Evolutionary conservation across 495 filamentous ascomycete genomes (phyloP).

Genomic region (Annulohypoxylon maeteangense): DNA sequence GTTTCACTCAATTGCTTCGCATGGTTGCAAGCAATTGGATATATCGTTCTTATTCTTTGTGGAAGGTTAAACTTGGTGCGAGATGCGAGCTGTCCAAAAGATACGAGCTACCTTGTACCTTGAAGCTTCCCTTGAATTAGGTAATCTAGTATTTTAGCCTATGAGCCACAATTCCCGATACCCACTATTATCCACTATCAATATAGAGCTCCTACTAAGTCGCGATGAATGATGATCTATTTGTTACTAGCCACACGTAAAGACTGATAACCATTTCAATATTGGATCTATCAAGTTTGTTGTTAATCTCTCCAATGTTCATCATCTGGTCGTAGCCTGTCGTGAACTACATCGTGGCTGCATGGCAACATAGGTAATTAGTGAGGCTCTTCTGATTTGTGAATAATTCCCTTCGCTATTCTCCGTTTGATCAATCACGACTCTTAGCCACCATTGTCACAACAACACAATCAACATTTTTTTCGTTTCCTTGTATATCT

Average conservation of each 20-base stretch:
- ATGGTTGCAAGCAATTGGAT: slow-evolving; percentile 26
- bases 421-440: slow-evolving; percentile 8
- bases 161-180: slow-evolving; percentile 6
- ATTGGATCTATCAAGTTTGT: background rate
- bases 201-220: background rate
- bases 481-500: background rate
- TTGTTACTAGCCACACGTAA: background rate
- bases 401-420: background rate
- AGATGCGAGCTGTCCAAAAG: slow-evolving; percentile 34
- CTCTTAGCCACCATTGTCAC: background rate
- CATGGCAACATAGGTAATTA: background rate
- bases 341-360: background rate
- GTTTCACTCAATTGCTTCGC: slow-evolving; percentile 27
- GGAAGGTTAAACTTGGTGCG: background rate
- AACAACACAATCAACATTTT: slow-evolving; percentile 1
- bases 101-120: background rate
- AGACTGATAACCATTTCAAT: background rate
- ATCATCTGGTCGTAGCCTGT: background rate
- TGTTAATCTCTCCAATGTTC: background rate
- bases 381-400: background rate
- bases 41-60: slow-evolving; percentile 12
- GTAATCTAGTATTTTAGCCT: slow-evolving; percentile 19
- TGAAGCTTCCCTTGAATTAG: slow-evolving; percentile 26
- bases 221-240: background rate
- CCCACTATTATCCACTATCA: background rate